phyloP scores from a whole-genome alignment of 1,139 yeast species.

The Yamadazyma kanchanaburiensis region DNA sequence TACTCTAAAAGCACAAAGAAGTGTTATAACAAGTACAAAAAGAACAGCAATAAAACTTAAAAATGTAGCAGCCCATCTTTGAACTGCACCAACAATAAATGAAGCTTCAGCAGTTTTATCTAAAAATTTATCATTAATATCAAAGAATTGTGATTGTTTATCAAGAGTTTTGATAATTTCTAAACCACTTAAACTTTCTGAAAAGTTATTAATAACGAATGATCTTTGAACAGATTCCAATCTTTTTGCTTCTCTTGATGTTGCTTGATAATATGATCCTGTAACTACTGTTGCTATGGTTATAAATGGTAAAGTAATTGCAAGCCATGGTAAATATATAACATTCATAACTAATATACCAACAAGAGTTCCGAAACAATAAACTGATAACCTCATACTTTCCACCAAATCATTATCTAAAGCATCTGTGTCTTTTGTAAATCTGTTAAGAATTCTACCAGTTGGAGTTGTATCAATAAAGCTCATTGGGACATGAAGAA shows the following conservation, averaged over 20 bases:
- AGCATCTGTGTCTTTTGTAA: slow-evolving; percentile 79
- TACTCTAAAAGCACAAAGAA: slow-evolving; percentile 62
- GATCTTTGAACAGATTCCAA: slow-evolving; percentile 33
- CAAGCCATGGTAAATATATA: slow-evolving; percentile 64
- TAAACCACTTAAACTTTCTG: slow-evolving; percentile 70
- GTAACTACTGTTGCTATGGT: slow-evolving; percentile 22
- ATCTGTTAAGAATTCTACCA: slow-evolving; percentile 57
- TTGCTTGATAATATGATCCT: slow-evolving; percentile 51
- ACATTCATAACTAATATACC: slow-evolving; percentile 68
- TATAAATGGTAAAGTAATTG: slow-evolving; percentile 42
- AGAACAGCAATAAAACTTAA: slow-evolving; percentile 53
- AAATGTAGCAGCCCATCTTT: slow-evolving; percentile 74
- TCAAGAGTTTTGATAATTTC: slow-evolving; percentile 64
- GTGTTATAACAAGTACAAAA: slow-evolving; percentile 43
- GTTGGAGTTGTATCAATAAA: slow-evolving; percentile 61
- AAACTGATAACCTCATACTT: slow-evolving; percentile 44
- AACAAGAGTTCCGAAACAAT: slow-evolving; percentile 44
- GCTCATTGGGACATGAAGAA: slow-evolving; percentile 64
- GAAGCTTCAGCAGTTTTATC: slow-evolving; percentile 71
- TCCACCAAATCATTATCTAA: slow-evolving; percentile 73
- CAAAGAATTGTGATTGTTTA: slow-evolving; percentile 45
- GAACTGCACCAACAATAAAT: slow-evolving; percentile 61
- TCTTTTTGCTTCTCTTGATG: slow-evolving; percentile 40
- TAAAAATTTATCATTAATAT: slow-evolving; percentile 44
- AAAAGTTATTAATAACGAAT: slow-evolving; percentile 54